Conservation (phyloP, 2,329 filamentous ascomycete genomes). For the Chaetomiaceae sp. region DNA sequence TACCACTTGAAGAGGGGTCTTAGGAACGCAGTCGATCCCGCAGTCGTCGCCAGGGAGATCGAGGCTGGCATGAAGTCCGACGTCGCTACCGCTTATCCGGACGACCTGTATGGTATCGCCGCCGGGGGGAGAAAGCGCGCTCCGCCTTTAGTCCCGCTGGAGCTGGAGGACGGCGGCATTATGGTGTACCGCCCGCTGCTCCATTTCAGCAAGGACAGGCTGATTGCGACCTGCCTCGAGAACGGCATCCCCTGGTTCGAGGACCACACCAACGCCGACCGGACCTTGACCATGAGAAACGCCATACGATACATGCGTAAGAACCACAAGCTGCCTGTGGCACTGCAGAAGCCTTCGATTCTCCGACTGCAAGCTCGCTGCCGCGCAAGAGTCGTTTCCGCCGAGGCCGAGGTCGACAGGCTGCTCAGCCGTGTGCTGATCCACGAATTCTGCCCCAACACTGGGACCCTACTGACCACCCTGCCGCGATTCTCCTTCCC, state of each 20-base stretch:
- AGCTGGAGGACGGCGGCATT: constrained; percentile 61
- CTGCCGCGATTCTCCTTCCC: constrained; percentile 36
- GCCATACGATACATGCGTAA: constrained; percentile 65
- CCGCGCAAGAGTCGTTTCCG: constrained; percentile 37
- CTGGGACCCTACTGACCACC: constrained; percentile 44
- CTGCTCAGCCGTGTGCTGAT: constrained; percentile 49
- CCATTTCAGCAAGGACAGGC: constrained; percentile 62
- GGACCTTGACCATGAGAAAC: constrained; percentile 73
- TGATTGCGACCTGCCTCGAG: constrained; percentile 71
- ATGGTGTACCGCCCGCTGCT: constrained; percentile 65
- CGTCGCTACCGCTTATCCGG: constrained; percentile 19
- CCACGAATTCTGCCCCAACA: constrained; percentile 42
- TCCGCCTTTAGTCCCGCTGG: constrained; percentile 26
- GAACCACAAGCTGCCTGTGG: constrained; percentile 58
- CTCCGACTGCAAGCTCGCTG: constrained; percentile 54
- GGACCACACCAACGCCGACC: constrained; percentile 76
- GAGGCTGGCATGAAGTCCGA: constrained; percentile 11
- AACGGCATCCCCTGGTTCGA: constrained; percentile 71
- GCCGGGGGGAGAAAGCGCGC: constrained; percentile 6
- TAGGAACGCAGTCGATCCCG: constrained; percentile 24
- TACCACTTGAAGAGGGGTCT: constrained; percentile 27
- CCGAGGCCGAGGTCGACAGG: constrained; percentile 49
- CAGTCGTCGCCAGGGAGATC: constrained; percentile 20
- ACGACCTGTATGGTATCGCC: constrained; percentile 25
- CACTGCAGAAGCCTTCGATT: constrained; percentile 62